Evolutionary conservation across 768 basidiomycete species (phyloP), one percentile per base, ranked within the genome.

Genomic region (Tricholoma hemisulphureum): DNA sequence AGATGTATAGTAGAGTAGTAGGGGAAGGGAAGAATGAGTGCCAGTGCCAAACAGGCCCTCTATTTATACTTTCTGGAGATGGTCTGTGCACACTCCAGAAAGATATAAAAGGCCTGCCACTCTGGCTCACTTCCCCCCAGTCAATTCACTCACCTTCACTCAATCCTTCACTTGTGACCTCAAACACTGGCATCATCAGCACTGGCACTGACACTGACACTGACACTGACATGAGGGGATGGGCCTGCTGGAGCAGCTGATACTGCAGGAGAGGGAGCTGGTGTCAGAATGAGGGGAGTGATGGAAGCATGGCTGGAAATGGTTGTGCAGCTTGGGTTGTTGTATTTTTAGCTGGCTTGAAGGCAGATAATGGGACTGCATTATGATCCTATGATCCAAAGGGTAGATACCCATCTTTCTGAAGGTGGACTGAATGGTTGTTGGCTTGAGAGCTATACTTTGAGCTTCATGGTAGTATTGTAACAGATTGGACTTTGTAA

Each of bases 371-470:
- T 8, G 55, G 28, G 29, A 70, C 63, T 16, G 53, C 51, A 51
- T 39, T 28, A n/a, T n/a, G n/a, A n/a, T n/a, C n/a, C n/a, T n/a
- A 23, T 13, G 53, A 53, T 69, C 48, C 3, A 68, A 24, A 20
- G 65, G 69, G 18, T 49, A 61, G 24, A 70, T 67, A 6, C 70
- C 68, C 6, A 55, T 68, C 54, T 64, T 63, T 24, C 45, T 10
- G 31, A 62, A 71, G 20, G 66, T 57, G 8, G 60, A n/a, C 3
- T 20, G n/a, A 48, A 70, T 71, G 1, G 66, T 70, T 16, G 55
- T 16, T 11, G 46, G 26, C 23, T 65, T 69, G 9, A 69, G 49
- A 3, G 61, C 61, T 6, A 32, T 13, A 14, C 20, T 32, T 28
- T 63, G 59, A 26, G 65, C 66, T 11, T 21, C 29, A 26, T 48